These are phyloP conservation scores for Neocucurbitaria cava DNA, from an alignment of 2,329 filamentous ascomycete species.

Conservation along the genomic window DNA sequence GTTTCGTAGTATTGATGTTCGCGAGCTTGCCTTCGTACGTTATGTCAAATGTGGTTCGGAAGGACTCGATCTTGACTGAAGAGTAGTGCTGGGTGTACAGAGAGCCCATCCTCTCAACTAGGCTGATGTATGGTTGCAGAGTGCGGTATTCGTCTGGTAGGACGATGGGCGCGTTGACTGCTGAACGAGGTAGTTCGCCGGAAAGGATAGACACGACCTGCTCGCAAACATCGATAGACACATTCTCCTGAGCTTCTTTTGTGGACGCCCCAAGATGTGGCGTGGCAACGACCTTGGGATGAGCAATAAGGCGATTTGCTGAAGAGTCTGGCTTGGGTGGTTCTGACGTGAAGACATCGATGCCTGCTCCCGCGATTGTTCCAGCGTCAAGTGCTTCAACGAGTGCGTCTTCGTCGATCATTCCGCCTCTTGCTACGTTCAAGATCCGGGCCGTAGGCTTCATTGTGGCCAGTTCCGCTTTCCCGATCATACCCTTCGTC, in stretches of 20 bases:
- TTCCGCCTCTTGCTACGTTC: constrained; percentile 81
- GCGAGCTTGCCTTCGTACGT: constrained; percentile 79
- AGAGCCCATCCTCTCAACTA: constrained; percentile 80
- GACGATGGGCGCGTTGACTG: constrained; percentile 83
- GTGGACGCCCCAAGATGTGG: constrained; percentile 83
- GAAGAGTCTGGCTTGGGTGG: constrained; percentile 67
- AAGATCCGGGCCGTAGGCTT: constrained; percentile 75
- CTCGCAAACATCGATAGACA: constrained; percentile 81
- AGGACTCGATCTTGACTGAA: constrained; percentile 47
- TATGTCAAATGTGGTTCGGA: constrained; percentile 75
- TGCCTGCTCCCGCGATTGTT: constrained; percentile 76
- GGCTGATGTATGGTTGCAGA: constrained; percentile 75
- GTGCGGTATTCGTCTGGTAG: constrained; percentile 80
- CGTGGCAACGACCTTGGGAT: constrained; percentile 76
- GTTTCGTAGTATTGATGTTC: constrained; percentile 74
- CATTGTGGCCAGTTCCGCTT: constrained; percentile 72
- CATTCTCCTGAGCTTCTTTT: constrained; percentile 83
- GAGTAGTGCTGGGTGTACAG: constrained; percentile 80
- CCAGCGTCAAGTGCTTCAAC: constrained; percentile 73
- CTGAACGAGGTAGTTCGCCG: constrained; percentile 75
- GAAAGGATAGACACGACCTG: constrained; percentile 77
- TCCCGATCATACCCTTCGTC: constrained; percentile 75
- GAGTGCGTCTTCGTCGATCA: constrained; percentile 78
- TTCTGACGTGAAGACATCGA: constrained; percentile 82
- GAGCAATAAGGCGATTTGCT: constrained; percentile 69